phyloP scores from a whole-genome alignment of 2,329 filamentous ascomycete genomes.

The Colletotrichum paranaense region DNA sequence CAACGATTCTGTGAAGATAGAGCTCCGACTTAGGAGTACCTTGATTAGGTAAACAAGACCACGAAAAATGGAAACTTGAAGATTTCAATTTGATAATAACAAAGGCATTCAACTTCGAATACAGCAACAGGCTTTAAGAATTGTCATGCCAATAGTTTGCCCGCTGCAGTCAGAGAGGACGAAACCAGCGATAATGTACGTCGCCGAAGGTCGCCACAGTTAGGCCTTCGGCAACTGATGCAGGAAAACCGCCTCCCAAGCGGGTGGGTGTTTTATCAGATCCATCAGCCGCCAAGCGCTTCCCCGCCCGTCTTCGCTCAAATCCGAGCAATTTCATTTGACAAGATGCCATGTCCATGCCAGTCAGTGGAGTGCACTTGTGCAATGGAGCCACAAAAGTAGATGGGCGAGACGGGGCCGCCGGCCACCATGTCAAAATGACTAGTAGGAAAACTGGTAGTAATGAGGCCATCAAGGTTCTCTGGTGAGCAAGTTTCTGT shows the following conservation, averaged over 20 bases:
- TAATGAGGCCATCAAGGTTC: conserved; percentile 7
- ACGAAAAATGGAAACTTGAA: neutral
- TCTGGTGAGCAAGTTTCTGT: neutral
- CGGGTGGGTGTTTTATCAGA: neutral
- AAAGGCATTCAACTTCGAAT: neutral
- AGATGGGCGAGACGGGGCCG: conserved; percentile 6
- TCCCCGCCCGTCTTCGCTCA: neutral
- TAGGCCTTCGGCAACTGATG: neutral
- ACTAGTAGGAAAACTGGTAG: neutral
- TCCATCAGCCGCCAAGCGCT: neutral
- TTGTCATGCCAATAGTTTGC: neutral
- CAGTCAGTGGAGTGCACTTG: conserved; percentile 15
- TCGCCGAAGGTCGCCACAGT: neutral
- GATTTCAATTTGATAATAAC: neutral
- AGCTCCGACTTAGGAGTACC: neutral
- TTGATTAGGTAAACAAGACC: neutral
- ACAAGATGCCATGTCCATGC: neutral
- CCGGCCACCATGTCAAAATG: neutral
- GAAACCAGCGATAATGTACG: neutral
- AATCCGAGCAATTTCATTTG: neutral
- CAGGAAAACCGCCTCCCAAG: no score
- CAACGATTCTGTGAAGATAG: neutral
- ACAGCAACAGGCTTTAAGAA: neutral
- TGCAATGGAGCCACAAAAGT: neutral
- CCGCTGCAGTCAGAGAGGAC: no score